phyloP scores from a whole-genome alignment of 352 stramenopile species.

The Vaucheria bursata region DNA sequence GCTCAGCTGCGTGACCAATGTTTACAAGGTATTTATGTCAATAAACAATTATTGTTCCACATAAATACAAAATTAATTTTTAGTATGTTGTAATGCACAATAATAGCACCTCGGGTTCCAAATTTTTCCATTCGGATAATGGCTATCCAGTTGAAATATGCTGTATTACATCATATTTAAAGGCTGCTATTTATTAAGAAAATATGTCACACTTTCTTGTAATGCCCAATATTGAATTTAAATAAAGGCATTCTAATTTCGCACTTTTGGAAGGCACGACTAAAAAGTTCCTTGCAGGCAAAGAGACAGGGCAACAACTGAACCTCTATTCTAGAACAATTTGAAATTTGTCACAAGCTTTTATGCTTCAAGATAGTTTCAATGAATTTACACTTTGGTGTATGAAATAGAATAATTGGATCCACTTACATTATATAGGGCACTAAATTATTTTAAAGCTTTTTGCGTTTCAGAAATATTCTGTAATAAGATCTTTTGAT shows the following conservation, averaged over 20 bases:
- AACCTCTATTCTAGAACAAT: no score
- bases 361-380: neutral
- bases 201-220: neutral
- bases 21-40: slow-evolving; percentile 54
- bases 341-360: no score
- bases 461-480: no score
- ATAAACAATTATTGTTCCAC: neutral
- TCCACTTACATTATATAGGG: neutral
- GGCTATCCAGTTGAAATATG: no score
- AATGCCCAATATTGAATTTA: no score
- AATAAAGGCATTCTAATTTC: no score
- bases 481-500: no score
- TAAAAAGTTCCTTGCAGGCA: no score
- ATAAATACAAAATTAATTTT: neutral
- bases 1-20: slow-evolving; percentile 66
- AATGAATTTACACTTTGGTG: neutral
- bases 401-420: neutral
- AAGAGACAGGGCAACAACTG: no score
- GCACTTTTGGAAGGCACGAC: no score
- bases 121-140: neutral
- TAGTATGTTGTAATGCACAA: neutral
- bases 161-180: neutral
- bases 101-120: neutral
- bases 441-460: no score
- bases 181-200: neutral